Evolutionary conservation across 805 yeast species (phyloP).

Genomic region (Tetrapisispora fleetii): DNA sequence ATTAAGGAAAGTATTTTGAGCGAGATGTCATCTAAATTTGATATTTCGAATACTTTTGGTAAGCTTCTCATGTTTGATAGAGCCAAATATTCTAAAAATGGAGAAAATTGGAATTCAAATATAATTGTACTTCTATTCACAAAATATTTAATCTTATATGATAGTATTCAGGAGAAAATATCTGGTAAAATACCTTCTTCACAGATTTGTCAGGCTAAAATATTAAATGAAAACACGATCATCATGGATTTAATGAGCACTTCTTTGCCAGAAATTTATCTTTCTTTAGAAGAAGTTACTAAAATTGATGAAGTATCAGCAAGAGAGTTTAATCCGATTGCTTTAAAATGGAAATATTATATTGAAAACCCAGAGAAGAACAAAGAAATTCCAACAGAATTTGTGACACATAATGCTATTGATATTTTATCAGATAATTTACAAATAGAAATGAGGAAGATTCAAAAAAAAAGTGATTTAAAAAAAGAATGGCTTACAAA

Average conservation of each 20-base stretch:
- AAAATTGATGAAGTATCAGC: neutral
- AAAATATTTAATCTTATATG: constrained; percentile 12
- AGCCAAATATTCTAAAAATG: constrained; percentile 35
- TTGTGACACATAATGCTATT: constrained; percentile 46
- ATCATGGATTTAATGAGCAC: constrained; percentile 33
- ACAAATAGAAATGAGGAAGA: constrained; percentile 1
- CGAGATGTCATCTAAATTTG: neutral
- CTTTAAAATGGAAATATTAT: constrained; percentile 34
- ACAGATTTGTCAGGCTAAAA: constrained; percentile 28
- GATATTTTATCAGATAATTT: constrained; percentile 25
- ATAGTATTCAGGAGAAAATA: constrained; percentile 17
- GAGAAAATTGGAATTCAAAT: constrained; percentile 32
- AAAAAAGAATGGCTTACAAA: constrained; percentile 7
- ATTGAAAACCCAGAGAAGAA: constrained; percentile 7
- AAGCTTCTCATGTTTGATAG: constrained; percentile 32
- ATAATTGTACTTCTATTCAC: constrained; percentile 12
- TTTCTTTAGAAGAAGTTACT: constrained; percentile 25
- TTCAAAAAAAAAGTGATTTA: neutral
- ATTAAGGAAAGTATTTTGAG: neutral
- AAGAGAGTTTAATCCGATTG: neutral
- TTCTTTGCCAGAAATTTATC: constrained; percentile 34
- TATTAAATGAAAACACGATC: constrained; percentile 19
- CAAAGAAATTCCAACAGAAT: constrained; percentile 23
- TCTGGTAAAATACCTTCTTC: constrained; percentile 35
- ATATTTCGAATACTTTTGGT: constrained; percentile 5